phyloP scores from a whole-genome alignment of 495 filamentous ascomycete genomes.

The Lasiosphaeria hispida region DNA sequence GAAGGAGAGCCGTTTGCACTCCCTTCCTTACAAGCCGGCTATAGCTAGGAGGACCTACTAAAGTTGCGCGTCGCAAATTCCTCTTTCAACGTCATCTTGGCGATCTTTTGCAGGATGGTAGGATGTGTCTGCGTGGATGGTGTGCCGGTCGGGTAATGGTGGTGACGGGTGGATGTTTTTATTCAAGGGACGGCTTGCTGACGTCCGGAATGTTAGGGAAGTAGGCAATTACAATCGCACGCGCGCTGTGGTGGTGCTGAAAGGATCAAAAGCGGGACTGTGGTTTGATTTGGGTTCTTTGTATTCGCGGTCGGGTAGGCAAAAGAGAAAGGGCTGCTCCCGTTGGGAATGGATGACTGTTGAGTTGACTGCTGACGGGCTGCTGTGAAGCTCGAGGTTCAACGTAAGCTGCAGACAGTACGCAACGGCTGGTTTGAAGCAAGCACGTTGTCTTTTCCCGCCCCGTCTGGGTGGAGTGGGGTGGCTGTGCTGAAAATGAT shows the following conservation, averaged over 20 bases:
- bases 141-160: not conserved
- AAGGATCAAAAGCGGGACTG: not conserved
- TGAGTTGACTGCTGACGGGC: not conserved
- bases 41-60: slow-evolving; percentile 61
- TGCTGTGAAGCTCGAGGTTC: slow-evolving; percentile 1
- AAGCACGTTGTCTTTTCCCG: slow-evolving; percentile 23
- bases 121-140: not conserved
- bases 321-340: not conserved
- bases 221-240: too few species aligned
- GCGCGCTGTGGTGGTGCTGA: too few species aligned
- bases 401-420: slow-evolving; percentile 11
- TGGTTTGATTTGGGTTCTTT: not conserved
- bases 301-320: not conserved
- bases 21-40: not conserved
- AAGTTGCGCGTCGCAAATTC: slow-evolving; percentile 97
- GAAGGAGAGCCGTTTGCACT: too few species aligned
- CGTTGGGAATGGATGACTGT: not conserved
- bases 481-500: slow-evolving; percentile 17
- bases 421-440: not conserved
- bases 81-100: slow-evolving; percentile 54
- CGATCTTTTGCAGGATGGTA: slow-evolving; percentile 7
- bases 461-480: not conserved
- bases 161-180: slow-evolving; percentile 8
- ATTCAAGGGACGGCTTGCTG: not conserved
- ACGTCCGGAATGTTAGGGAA: too few species aligned